Evolutionary conservation across 2,329 filamentous ascomycete species (phyloP), one percentile per base, ranked within the genome.

Genomic region (Fusarium haematococcum): DNA sequence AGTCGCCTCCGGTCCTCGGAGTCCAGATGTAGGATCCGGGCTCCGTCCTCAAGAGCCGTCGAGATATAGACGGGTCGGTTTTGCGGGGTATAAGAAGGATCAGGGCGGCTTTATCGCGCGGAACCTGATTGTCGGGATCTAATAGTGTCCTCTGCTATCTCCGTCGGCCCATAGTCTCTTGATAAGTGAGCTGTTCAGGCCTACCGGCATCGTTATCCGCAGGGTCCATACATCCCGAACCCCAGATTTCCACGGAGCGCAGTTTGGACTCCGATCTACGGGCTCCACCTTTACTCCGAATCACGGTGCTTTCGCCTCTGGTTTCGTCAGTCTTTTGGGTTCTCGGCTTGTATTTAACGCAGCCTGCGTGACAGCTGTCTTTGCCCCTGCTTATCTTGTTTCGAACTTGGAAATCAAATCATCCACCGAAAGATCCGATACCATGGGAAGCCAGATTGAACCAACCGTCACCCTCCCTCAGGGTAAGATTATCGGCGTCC

Each of bases 401-500:
- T 25, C 4, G n/a, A 13, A 10, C 14, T 6, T 10, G 63, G n/a
- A 37, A 37, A 37, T 37, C 35, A 13, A 16, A 56, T 39, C 33
- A 25, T 37, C 23, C 20, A 43, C 18, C 6, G 52, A 52, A 52
- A 52, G 25, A 30, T 48, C 33, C 13, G 50, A 54, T n/a, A 70
- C 23, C 43, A 75, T 76, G 74, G 66, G 63, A 39, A 75, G 65
- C 60, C 69, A 73, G 45, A 50, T 63, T 5, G 65, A 50, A 8
- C 75, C 69, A 5, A 59, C 75, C 5, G 65, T 78, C 33, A 41
- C 67, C 6, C 64, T 78, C 0, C 65, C 76, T 2, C 76, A 78
- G 63, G 76, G 76, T 6, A 78, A 73, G 16, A 64, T 78, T 16
- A 58, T 78, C 5, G 76, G 76, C 23, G 63, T 75, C 14, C 63